Conservation (phyloP, 768 basidiomycete genomes). For the Lactarius pseudohatsudake region DNA sequence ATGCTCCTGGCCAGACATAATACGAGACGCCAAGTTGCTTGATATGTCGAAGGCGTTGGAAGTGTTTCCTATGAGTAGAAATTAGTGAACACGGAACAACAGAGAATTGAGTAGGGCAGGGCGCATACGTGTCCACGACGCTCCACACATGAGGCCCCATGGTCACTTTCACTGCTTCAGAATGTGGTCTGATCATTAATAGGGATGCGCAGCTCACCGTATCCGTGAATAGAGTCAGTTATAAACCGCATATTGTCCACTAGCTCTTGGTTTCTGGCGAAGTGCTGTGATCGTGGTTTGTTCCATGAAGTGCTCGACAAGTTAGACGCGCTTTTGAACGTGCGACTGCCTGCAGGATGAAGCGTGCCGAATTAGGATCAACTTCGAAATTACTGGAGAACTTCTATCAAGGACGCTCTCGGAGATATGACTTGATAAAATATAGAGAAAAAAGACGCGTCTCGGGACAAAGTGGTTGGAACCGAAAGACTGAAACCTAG, state of each 20-base stretch:
- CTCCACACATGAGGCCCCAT: constrained; percentile 39
- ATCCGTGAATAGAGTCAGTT: constrained; percentile 20
- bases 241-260: constrained; percentile 19
- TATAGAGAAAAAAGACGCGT: neutral
- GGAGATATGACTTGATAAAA: neutral
- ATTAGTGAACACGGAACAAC: neutral
- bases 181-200: neutral
- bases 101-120: constrained; percentile 4
- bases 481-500: constrained; percentile 1
- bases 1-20: constrained; percentile 74
- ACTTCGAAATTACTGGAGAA: constrained; percentile 10
- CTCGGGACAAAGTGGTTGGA: neutral
- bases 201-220: constrained; percentile 12
- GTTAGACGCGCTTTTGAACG: constrained; percentile 6
- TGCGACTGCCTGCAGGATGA: constrained; percentile 14
- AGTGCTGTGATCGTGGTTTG: neutral
- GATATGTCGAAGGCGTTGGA: constrained; percentile 73
- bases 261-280: constrained; percentile 1
- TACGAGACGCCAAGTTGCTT: constrained; percentile 81
- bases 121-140: constrained; percentile 69
- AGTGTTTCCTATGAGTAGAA: constrained; percentile 51
- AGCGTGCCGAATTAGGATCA: constrained; percentile 13
- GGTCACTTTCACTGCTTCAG: constrained; percentile 14
- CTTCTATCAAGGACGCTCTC: neutral
- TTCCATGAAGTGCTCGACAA: constrained; percentile 10